Percentiles rank a stretch among this genome's conserved stretches.
Evolutionary conservation across 2,329 filamentous ascomycete genomes (phyloP).

Genomic region (Nigrograna mackinnonii): DNA sequence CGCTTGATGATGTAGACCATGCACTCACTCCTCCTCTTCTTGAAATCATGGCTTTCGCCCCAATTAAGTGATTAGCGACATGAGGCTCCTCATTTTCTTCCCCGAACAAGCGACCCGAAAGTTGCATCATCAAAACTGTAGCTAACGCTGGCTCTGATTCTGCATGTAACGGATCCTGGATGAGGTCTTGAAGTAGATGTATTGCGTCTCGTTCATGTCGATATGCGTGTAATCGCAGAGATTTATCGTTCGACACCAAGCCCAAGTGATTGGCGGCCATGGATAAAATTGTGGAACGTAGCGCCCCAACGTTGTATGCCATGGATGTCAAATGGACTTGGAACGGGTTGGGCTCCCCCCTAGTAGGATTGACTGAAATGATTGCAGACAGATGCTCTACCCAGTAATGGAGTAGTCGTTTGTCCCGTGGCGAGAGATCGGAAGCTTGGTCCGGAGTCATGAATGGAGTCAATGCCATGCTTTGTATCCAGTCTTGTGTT

Average conservation of each 20-base stretch:
- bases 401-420: slow-evolving; percentile 32
- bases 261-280: slow-evolving; percentile 36
- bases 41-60: slow-evolving; percentile 34
- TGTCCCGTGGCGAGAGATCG: slow-evolving; percentile 21
- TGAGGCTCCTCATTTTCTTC: slow-evolving; percentile 24
- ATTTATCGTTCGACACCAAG: slow-evolving; percentile 18
- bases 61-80: slow-evolving; percentile 32
- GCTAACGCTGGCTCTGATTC: slow-evolving; percentile 26
- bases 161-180: slow-evolving; percentile 22
- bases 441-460: slow-evolving; percentile 13
- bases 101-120: slow-evolving; percentile 30
- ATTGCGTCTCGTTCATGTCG: slow-evolving; percentile 32
- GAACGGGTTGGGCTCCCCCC: slow-evolving; percentile 21
- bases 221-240: slow-evolving; percentile 25
- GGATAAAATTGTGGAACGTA: slow-evolving; percentile 32
- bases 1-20: slow-evolving; percentile 20
- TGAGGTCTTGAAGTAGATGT: slow-evolving; percentile 23
- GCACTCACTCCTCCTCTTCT: slow-evolving; percentile 10
- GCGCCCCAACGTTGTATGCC: slow-evolving; percentile 24
- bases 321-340: slow-evolving; percentile 32
- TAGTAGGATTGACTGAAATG: slow-evolving; percentile 27
- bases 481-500: not conserved
- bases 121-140: slow-evolving; percentile 38
- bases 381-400: slow-evolving; percentile 24
- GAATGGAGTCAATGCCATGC: slow-evolving; percentile 6